Evolutionary conservation across 2,329 filamentous ascomycete genomes (phyloP).

Genomic region (Cryoendolithus antarcticus): DNA sequence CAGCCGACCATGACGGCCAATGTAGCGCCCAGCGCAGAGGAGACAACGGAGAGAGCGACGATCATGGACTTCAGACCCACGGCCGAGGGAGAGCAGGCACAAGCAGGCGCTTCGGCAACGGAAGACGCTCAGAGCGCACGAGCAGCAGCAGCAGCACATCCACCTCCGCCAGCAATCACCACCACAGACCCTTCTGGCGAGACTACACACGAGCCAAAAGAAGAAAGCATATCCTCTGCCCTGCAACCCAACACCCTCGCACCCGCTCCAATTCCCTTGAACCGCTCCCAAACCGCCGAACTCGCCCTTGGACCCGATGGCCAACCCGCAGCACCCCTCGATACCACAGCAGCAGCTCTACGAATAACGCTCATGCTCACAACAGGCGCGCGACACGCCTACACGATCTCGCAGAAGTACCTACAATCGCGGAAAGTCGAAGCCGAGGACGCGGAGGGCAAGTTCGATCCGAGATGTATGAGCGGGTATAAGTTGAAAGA

Average conservation of each 20-base stretch:
- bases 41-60: too few species aligned
- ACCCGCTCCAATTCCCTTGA: conserved; percentile 1
- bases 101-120: too few species aligned
- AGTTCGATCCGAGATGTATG: conserved; percentile 68
- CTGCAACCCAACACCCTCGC: background rate
- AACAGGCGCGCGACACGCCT: conserved; percentile 73
- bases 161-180: background rate
- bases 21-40: too few species aligned
- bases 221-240: background rate
- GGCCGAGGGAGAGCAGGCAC: too few species aligned
- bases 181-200: background rate
- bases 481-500: conserved; percentile 92
- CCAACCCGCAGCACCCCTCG: conserved; percentile 2
- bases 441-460: conserved; percentile 53
- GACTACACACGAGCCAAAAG: background rate
- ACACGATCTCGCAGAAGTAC: conserved; percentile 80
- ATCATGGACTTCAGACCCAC: too few species aligned
- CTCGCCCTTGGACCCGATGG: conserved; percentile 5
- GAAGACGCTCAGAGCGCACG: background rate
- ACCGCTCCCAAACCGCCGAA: conserved; percentile 6
- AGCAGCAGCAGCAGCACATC: background rate
- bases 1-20: too few species aligned
- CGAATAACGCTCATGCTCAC: conserved; percentile 68
- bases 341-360: conserved; percentile 31
- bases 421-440: conserved; percentile 67